phyloP scores from a whole-genome alignment of 495 filamentous ascomycete species.

The Neurospora tetrasperma region DNA sequence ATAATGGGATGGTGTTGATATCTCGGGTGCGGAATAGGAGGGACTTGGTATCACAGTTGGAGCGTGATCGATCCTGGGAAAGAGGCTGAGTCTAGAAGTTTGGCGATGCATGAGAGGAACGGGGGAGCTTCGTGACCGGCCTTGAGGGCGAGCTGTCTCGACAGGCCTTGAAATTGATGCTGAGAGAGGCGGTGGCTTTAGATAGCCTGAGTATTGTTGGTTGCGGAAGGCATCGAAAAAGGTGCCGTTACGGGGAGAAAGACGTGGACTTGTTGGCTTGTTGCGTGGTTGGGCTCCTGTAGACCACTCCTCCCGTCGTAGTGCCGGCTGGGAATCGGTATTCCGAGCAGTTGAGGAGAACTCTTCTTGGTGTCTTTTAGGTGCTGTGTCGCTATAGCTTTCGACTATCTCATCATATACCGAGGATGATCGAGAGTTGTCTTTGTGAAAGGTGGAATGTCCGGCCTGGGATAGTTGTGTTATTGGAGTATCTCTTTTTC shows the following conservation, averaged over 20 bases:
- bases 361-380: neutral
- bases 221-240: neutral
- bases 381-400: neutral
- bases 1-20: neutral
- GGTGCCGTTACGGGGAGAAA: neutral
- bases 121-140: neutral
- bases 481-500: neutral
- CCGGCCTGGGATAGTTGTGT: neutral
- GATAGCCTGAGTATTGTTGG: neutral
- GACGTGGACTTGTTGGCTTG: neutral
- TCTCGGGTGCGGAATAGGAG: neutral
- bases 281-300: neutral
- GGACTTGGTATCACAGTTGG: neutral
- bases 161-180: neutral
- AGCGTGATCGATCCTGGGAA: neutral
- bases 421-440: neutral
- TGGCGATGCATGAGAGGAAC: neutral
- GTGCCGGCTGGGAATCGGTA: neutral
- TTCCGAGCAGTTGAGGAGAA: neutral
- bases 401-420: neutral
- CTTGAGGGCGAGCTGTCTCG: neutral
- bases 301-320: neutral
- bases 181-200: neutral
- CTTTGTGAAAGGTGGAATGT: neutral
- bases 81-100: neutral